Evolutionary conservation across 2,329 filamentous ascomycete species (phyloP).

Genomic region (Cladophialophora exuberans): DNA sequence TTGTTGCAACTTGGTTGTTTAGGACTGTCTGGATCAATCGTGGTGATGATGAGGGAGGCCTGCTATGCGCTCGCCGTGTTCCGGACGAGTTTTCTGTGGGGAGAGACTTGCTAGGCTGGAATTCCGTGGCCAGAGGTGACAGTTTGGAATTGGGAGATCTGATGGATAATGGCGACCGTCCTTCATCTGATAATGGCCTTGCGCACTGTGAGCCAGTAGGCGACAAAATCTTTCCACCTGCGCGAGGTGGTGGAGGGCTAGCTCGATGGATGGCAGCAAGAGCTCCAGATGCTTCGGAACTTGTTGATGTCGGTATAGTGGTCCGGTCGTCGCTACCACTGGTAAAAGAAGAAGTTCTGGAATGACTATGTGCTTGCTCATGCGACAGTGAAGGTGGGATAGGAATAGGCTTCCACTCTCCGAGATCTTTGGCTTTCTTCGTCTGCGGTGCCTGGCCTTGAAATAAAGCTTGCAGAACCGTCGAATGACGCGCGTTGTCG

Average conservation of each 20-base stretch:
- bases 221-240: slow-evolving; percentile 31
- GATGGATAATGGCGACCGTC: slow-evolving; percentile 40
- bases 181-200: slow-evolving; percentile 30
- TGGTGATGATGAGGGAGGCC: slow-evolving; percentile 26
- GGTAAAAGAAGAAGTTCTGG: slow-evolving; percentile 36
- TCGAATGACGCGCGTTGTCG: slow-evolving; percentile 1
- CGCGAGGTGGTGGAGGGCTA: slow-evolving; percentile 39
- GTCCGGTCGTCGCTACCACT: slow-evolving; percentile 22
- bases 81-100: not conserved
- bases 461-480: slow-evolving; percentile 30
- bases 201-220: slow-evolving; percentile 15
- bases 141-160: slow-evolving; percentile 33
- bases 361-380: slow-evolving; percentile 27
- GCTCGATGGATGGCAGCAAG: slow-evolving; percentile 44
- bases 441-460: slow-evolving; percentile 20
- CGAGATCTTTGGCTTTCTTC: slow-evolving; percentile 31
- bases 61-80: slow-evolving; percentile 11
- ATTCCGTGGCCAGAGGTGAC: slow-evolving; percentile 29
- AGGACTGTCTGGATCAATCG: slow-evolving; percentile 26
- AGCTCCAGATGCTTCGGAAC: slow-evolving; percentile 44
- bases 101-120: slow-evolving; percentile 11
- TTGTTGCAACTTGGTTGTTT: slow-evolving; percentile 22
- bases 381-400: slow-evolving; percentile 35
- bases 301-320: slow-evolving; percentile 31
- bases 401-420: slow-evolving; percentile 34